Conservation (phyloP, 495 filamentous ascomycete species). For the Pseudomonodictys pantanalensis region DNA sequence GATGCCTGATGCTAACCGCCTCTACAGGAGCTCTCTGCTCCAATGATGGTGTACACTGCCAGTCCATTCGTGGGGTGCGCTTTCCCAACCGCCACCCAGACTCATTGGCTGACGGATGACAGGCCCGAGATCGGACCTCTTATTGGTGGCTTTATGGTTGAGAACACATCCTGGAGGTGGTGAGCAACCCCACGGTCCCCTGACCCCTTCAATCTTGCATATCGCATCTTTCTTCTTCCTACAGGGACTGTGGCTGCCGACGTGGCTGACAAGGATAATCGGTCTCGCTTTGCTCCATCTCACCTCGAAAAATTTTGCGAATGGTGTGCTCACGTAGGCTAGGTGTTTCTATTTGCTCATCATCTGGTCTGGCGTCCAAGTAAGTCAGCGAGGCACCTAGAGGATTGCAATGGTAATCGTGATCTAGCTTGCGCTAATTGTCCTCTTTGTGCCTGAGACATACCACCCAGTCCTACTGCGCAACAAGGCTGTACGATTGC, state of each 20-base stretch:
- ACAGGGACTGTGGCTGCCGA: too few species aligned
- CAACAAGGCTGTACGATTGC: slow-evolving; percentile 66
- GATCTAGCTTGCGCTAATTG: slow-evolving; percentile 55
- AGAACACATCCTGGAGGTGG: slow-evolving; percentile 76
- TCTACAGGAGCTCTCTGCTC: slow-evolving; percentile 64
- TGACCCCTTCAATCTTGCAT: not conserved
- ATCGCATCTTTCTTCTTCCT: too few species aligned
- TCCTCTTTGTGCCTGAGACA: slow-evolving; percentile 82
- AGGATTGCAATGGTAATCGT: not conserved
- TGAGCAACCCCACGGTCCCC: not conserved
- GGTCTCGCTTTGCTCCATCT: not conserved
- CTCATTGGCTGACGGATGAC: slow-evolving; percentile 25
- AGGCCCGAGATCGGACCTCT: slow-evolving; percentile 58
- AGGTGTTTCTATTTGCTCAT: slow-evolving; percentile 80
- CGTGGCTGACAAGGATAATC: not conserved
- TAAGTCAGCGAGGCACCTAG: not conserved
- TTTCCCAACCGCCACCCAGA: not conserved
- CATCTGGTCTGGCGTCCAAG: slow-evolving; percentile 66
- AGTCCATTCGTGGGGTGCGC: slow-evolving; percentile 67
- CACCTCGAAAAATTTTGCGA: not conserved
- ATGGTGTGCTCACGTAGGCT: not conserved
- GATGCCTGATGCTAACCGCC: not conserved
- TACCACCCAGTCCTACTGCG: slow-evolving; percentile 78
- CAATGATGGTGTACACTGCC: slow-evolving; percentile 80
- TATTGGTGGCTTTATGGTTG: slow-evolving; percentile 73